phyloP scores from a whole-genome alignment of 176 grass and related monocot genomes.

The Coix lacrymajobi region DNA sequence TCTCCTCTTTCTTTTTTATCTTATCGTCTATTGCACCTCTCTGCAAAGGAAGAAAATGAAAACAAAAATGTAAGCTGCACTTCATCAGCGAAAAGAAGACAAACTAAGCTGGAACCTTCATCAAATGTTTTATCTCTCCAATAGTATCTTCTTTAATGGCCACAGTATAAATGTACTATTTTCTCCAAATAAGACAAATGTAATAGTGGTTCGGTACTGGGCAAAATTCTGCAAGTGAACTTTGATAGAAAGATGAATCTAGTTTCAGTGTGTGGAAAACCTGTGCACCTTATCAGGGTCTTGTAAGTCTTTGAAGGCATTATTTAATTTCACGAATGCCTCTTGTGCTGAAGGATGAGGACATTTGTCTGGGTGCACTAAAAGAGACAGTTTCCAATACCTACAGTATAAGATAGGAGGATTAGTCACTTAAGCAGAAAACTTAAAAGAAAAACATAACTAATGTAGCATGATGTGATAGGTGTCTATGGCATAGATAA shows the following conservation, averaged over 20 bases:
- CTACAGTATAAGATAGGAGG: constrained; percentile 34
- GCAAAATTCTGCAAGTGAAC: neutral
- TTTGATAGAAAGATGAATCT: neutral
- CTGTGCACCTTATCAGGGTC: constrained; percentile 80
- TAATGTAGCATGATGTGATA: neutral
- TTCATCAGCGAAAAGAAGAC: neutral
- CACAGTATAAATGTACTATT: neutral
- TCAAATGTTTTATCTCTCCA: neutral
- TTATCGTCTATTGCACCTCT: constrained; percentile 82
- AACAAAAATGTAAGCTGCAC: constrained; percentile 1
- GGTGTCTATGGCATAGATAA: neutral
- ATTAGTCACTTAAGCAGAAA: constrained; percentile 18
- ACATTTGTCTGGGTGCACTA: constrained; percentile 95
- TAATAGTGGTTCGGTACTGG: neutral
- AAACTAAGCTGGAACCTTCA: neutral
- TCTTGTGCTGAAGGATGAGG: constrained; percentile 90
- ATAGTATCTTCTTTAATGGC: neutral
- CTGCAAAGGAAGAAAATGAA: constrained; percentile 43
- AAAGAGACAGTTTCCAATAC: constrained; percentile 96
- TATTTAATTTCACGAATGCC: constrained; percentile 85
- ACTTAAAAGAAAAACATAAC: neutral
- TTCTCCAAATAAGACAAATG: neutral
- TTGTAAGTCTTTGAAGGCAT: constrained; percentile 94
- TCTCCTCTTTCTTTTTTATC: constrained; percentile 91
- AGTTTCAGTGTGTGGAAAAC: neutral